Conservation (phyloP, 192 early-diverging fungal genomes). For the Coemansia sp. region DNA sequence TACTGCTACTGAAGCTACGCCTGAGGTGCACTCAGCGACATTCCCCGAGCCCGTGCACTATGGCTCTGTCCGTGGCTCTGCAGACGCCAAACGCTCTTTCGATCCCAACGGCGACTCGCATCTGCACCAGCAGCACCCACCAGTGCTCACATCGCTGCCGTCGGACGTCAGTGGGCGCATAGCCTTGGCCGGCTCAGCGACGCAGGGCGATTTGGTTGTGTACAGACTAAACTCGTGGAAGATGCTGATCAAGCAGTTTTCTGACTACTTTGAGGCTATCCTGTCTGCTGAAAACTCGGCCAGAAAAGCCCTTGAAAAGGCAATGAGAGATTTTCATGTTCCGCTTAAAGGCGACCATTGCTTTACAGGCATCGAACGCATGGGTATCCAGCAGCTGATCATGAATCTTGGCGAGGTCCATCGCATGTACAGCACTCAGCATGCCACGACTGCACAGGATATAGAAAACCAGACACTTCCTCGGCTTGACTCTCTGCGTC, state of each 20-base stretch:
- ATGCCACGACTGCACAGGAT: constrained; percentile 20
- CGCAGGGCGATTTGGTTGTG: constrained; percentile 36
- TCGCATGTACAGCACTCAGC: constrained; percentile 32
- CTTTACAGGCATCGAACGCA: constrained; percentile 33
- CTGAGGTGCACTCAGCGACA: neutral
- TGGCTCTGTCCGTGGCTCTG: neutral
- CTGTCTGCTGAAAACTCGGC: constrained; percentile 21
- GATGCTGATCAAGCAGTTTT: constrained; percentile 31
- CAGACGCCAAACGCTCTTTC: constrained; percentile 4
- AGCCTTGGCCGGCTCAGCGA: constrained; percentile 31
- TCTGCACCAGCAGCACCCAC: constrained; percentile 12
- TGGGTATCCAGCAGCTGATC: constrained; percentile 32
- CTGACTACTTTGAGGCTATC: constrained; percentile 26
- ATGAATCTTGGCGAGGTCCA: constrained; percentile 29
- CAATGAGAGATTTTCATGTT: constrained; percentile 26
- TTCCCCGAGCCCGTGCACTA: neutral
- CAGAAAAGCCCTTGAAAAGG: constrained; percentile 37
- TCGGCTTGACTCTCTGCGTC: constrained; percentile 26
- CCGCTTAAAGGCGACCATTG: constrained; percentile 35
- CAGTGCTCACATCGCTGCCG: constrained; percentile 21
- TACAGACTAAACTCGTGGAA: constrained; percentile 38
- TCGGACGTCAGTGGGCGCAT: constrained; percentile 30
- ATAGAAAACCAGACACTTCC: constrained; percentile 30
- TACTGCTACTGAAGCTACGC: neutral
- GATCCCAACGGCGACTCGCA: neutral